Percentiles rank a stretch among this genome's conserved stretches.
Evolutionary conservation across 108 stramenopile species (phyloP).

Genomic region (Parmales sp.): DNA sequence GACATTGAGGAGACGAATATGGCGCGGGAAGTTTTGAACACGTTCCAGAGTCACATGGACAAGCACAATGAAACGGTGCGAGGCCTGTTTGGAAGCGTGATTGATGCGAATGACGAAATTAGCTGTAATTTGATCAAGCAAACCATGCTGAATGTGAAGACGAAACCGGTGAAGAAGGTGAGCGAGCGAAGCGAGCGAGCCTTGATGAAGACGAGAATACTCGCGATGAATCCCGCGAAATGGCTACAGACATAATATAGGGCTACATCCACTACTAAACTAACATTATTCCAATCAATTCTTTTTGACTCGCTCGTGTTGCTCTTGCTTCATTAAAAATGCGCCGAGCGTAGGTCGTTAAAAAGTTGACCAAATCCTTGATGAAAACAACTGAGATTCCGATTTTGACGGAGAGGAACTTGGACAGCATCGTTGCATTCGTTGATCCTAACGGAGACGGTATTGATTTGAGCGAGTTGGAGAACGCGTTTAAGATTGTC

Average conservation of each 20-base stretch:
- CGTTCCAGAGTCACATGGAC: neutral
- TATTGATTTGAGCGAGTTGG: constrained; percentile 3
- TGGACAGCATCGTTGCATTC: neutral
- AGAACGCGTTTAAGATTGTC: neutral
- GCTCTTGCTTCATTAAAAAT: no score
- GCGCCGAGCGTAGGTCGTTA: no score
- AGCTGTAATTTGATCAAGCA: neutral
- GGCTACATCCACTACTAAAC: no score
- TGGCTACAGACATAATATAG: no score
- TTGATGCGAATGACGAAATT: no score
- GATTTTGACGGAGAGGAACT: neutral
- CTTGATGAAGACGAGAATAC: no score
- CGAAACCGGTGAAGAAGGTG: neutral
- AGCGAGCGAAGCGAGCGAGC: no score
- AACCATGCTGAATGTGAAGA: neutral
- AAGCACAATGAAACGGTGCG: no score
- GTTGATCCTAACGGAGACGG: constrained; percentile 5
- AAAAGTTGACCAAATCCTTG: neutral
- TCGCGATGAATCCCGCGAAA: no score
- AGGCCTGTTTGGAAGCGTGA: no score
- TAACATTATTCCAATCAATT: no score
- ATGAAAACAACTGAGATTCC: neutral
- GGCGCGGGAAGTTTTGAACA: neutral
- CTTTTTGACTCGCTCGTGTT: no score
- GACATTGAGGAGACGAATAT: neutral